Evolutionary conservation across 805 yeast genomes (phyloP).

Genomic region (Saturnispora silvae): DNA sequence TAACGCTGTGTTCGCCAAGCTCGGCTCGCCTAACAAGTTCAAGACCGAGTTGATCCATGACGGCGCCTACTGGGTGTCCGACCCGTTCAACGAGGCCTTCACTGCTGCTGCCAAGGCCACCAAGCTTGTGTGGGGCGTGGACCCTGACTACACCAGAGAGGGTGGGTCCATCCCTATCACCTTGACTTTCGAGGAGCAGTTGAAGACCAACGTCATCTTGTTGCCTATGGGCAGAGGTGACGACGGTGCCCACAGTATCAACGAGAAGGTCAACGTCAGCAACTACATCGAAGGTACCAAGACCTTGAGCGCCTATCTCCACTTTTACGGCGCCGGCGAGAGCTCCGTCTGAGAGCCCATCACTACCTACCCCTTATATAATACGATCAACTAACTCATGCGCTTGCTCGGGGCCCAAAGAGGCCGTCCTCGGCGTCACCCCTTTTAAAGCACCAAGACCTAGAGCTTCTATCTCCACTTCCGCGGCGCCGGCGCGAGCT

Average conservation of each 20-base stretch:
- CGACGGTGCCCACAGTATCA: conserved; percentile 97
- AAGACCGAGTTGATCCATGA: conserved; percentile 76
- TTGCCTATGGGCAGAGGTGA: conserved; percentile 98
- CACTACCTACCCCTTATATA: too few relatives aligned
- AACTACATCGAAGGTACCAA: conserved; percentile 92
- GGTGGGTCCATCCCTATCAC: conserved; percentile 99
- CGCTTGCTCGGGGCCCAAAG: too few relatives aligned
- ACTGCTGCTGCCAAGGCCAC: conserved; percentile 94
- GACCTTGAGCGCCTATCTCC: conserved; percentile 87
- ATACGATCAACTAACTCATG: too few relatives aligned
- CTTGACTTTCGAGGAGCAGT: conserved; percentile 77
- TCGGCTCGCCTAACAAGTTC: conserved; percentile 69
- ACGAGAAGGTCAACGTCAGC: conserved; percentile 81
- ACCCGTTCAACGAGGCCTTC: conserved; percentile 87
- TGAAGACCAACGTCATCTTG: conserved; percentile 76
- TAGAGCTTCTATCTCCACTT: too few relatives aligned
- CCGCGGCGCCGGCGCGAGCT: too few relatives aligned
- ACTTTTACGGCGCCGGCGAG: conserved; percentile 40
- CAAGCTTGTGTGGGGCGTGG: conserved; percentile 85
- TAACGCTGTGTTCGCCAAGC: conserved; percentile 49
- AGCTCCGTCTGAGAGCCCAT: background rate
- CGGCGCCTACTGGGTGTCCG: conserved; percentile 93
- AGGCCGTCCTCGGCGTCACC: too few relatives aligned
- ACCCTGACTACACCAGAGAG: conserved; percentile 96
- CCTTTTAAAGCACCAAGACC: too few relatives aligned